Evolutionary conservation across 2,329 filamentous ascomycete species (phyloP), one percentile per base, ranked within the genome.

Genomic region (Ophiostoma pallidulum): DNA sequence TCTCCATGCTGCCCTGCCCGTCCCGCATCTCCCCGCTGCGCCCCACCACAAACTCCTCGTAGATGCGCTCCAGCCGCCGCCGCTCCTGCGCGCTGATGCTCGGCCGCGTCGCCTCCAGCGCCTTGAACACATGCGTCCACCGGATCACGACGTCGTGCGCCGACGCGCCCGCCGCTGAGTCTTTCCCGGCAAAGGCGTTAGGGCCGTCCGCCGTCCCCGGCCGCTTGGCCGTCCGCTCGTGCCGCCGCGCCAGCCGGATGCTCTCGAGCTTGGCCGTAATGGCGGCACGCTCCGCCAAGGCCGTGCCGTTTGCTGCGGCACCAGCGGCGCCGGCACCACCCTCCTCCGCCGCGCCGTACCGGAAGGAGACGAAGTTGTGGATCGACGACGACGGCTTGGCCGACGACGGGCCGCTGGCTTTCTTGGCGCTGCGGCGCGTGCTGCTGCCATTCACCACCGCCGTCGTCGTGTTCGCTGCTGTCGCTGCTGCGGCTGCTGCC

Each of bases 1-100:
- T 80, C 66, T 97, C 92, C 64, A 82, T 94, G 48, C 84, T 86
- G 0, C 86, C 89, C 66, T 97, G 87, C 2, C 92, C 92, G 64
- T 85, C 91, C 51, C 82, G 87, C 87, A 98, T 89, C 70, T 97
- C 90, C 8, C 92, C 92, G 64, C 90, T 95, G 56, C 92, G 75
- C 0, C 89, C 90, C 4, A 87, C 86, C 0, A 96, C 82, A 70
- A 98, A 98, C 67, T 98, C 92, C 14, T 75, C 73, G 62, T 98
- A 98, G 52, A 98, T 96, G 35, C 77, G 78, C 58, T 78, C 74
- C 55, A 98, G 65, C 51, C 91, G 72, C 52, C 69, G 73, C 58
- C 81, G 77, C 67, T 98, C 92, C 51, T 88, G 77, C 3, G 72
- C 70, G 60, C 84, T 87, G 56, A 97, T 94, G 63, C 86, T 94